A percentile compares a stretch with the other conserved stretches of the same genome.
These are phyloP conservation scores for Hypoxylon lienhwacheense DNA, from an alignment of 495 filamentous ascomycete species.

Conservation along the genomic window DNA sequence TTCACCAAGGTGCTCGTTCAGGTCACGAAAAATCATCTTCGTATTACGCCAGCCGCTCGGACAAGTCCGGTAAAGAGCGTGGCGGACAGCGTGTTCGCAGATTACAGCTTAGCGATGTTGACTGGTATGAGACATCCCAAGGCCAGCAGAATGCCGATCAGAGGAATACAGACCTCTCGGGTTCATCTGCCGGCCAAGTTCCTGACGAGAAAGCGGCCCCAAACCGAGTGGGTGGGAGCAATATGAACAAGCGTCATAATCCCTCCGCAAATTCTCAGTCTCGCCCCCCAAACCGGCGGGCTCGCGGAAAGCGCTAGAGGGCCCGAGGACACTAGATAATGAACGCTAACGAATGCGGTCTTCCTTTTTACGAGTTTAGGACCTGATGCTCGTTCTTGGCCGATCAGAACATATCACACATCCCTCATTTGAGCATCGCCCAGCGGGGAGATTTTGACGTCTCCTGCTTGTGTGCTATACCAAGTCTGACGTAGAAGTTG, in stretches of 20 bases:
- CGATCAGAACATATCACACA: slow-evolving; percentile 15
- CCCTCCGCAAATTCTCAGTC: slow-evolving; percentile 12
- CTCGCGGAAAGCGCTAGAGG: slow-evolving; percentile 9
- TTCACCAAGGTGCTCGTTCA: slow-evolving; percentile 46
- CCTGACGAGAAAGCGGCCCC: slow-evolving; percentile 17
- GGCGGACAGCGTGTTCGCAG: slow-evolving; percentile 83
- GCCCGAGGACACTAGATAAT: slow-evolving; percentile 6
- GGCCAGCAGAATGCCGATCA: slow-evolving; percentile 17
- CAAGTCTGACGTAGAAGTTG: slow-evolving; percentile 16
- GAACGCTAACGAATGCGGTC: slow-evolving; percentile 17
- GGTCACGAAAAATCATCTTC: slow-evolving; percentile 52
- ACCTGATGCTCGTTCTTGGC: slow-evolving; percentile 21
- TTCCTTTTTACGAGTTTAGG: slow-evolving; percentile 28
- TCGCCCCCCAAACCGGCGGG: slow-evolving; percentile 13
- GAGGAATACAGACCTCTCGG: slow-evolving; percentile 7
- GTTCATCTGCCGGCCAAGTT: slow-evolving; percentile 1
- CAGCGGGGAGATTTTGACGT: slow-evolving; percentile 9
- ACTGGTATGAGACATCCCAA: slow-evolving; percentile 71
- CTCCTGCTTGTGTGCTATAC: slow-evolving; percentile 16
- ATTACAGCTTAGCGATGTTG: slow-evolving; percentile 92
- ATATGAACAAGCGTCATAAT: slow-evolving; percentile 37
- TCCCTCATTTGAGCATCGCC: slow-evolving; percentile 27
- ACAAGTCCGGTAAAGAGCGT: slow-evolving; percentile 72
- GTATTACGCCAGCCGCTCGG: slow-evolving; percentile 56
- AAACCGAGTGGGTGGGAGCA: slow-evolving; percentile 23